Percentiles rank a stretch among this genome's conserved stretches.
Conservation (phyloP, 2,329 filamentous ascomycete species). For the Waltergamsia citrina region DNA sequence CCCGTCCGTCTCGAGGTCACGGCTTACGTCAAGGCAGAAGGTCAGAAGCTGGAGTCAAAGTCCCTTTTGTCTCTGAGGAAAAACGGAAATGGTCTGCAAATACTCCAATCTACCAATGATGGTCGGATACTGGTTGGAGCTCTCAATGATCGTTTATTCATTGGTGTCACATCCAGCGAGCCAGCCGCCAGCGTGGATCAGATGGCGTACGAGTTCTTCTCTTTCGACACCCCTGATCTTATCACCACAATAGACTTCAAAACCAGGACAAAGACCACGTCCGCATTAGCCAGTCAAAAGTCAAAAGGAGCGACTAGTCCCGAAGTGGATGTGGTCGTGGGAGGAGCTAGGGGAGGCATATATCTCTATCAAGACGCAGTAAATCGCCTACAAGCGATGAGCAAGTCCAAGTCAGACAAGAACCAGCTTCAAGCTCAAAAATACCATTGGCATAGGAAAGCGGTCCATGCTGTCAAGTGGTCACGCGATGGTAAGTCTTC, state of each 20-base stretch:
- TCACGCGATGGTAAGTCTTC: constrained; percentile 65
- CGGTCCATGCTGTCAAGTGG: constrained; percentile 81
- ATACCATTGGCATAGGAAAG: constrained; percentile 84
- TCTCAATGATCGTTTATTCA: constrained; percentile 24
- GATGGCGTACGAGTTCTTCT: constrained; percentile 43
- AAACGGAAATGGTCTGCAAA: constrained; percentile 21
- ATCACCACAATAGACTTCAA: constrained; percentile 60
- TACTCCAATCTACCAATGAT: constrained; percentile 38
- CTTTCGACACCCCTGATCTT: constrained; percentile 50
- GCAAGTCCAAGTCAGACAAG: constrained; percentile 26
- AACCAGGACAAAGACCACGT: constrained; percentile 14
- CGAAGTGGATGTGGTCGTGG: constrained; percentile 66
- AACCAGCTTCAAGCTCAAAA: constrained; percentile 51
- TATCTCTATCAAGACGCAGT: constrained; percentile 74
- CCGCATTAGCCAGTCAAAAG: constrained; percentile 8
- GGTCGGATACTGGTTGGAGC: constrained; percentile 45
- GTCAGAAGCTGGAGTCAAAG: constrained; percentile 18
- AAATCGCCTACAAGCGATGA: constrained; percentile 39
- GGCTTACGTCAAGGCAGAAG: constrained; percentile 30
- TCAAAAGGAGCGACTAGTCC: constrained; percentile 14
- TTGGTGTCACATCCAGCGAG: constrained; percentile 17
- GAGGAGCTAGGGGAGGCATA: constrained; percentile 67
- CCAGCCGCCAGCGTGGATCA: constrained; percentile 13
- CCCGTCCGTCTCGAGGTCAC: constrained; percentile 25
- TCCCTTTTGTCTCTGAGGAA: constrained; percentile 25